Evolutionary conservation across 371 early-diverging fungal species (phyloP), one percentile per base, ranked within the genome.

Genomic region (Batrachochytrium dendrobatidis): DNA sequence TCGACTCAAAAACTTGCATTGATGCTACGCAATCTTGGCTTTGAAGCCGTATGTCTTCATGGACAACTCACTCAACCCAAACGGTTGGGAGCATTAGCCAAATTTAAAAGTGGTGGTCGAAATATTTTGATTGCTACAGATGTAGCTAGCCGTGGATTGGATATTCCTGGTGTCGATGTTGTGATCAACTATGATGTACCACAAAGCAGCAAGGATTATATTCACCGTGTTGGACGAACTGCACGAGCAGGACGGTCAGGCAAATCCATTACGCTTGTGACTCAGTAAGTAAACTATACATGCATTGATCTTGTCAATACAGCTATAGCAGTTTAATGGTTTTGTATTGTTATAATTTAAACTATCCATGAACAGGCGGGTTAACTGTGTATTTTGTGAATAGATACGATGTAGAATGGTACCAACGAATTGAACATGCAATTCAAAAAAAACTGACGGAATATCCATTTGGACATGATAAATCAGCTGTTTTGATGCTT

Each of bases 131-230:
- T 97, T 6, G 94, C 95, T n/a, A 99, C 99, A 0, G 99, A 98
- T 76, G 98, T 69, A 22, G 72, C 73, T 31, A 69, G 71, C 57
- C 81, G 99, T 69, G 99, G 99, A 59, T 73, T 99, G 62, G 99
- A 99, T 83, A 96, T 99, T 66, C 92, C 94, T n/a, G 64, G 80
- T 1, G 97, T 98, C 7, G 95, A 95, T 66, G 69, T 91, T 33
- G 96, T 99, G 7, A 76, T 99, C 64, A 95, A 99, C 77, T 98
- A 92, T 64, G 98, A 98, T 70, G 84, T 97, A 8, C 98, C 99
- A n/a, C 81, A 88, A 54, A 84, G 85, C 56, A 83, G 85, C 46
- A 92, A 96, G 78, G 92, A 91, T 65, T 99, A 98, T 73, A 90
- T 98, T 60, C 99, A 98, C 76, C 84, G 98, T 52, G 92, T 94